Base-by-base conservation (phyloP, 2,329 filamentous ascomycete species). In the Kalmusia sp. region DNA sequence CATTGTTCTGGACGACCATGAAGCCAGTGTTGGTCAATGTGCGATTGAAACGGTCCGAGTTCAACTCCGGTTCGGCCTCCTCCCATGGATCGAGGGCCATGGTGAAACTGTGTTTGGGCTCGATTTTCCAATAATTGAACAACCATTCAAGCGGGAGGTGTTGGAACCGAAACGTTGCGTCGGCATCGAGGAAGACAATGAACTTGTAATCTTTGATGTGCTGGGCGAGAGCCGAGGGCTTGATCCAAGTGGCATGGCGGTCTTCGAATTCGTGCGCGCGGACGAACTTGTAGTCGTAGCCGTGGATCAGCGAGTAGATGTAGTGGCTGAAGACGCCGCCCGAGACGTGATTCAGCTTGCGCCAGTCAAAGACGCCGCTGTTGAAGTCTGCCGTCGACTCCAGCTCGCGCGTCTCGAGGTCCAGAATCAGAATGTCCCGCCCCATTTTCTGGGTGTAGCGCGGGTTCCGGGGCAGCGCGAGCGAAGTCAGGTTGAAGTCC, bases 1-100 rank as follows among this genome's bases (percentile, higher is more conserved):
- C 65, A 59, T 80, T 80, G 65, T 82, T 81, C 68, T 83, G 81
- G 3, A 80, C 76, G 33, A 83, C 69, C 65, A 83, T 81, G 72
- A 83, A 83, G 15, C 81, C 81, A 1, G 81, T 81, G 71, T 83
- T 83, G 61, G 73, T 73, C 76, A 80, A 59, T 72, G 70, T 70
- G 43, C 69, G 68, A 54, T 77, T 76, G 55, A 74, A 70, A 45
- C 69, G 68, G 57, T 81, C 79, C 9, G 69, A 73, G 65, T 80
- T 79, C 54, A 56, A 67, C 22, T 72, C 61, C 12, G 65, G 65
- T 38, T 73, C 56, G n/a, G 61, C 58, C 0, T 61, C 51, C 21
- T 62, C 62, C 69, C 70, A 70, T 3, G 79, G 78, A 37, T 82
- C 79, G 40, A 76, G 68, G 4, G 79, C 75, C 71, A 80, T 76